Percentiles rank a stretch among this genome's conserved stretches.
phyloP scores from a whole-genome alignment of 2,329 filamentous ascomycete genomes.

The Colletotrichum simmondsii region DNA sequence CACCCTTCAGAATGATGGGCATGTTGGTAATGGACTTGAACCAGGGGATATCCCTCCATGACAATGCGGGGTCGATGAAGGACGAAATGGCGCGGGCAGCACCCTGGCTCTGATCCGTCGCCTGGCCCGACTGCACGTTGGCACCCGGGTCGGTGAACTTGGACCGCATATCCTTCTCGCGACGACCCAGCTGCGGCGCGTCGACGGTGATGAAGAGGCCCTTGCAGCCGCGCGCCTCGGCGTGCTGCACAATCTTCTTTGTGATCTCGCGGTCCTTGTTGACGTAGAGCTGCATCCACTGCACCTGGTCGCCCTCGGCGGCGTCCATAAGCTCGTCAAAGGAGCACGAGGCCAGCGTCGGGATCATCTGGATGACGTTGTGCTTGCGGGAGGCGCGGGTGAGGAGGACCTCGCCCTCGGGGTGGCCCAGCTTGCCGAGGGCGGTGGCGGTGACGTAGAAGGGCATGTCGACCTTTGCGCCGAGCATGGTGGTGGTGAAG shows the following conservation, averaged over 20 bases:
- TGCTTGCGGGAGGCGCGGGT: constrained; percentile 87
- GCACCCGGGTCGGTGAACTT: constrained; percentile 90
- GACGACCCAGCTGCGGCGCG: constrained; percentile 90
- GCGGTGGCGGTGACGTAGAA: constrained; percentile 98
- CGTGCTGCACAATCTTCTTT: constrained; percentile 88
- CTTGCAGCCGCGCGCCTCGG: constrained; percentile 91
- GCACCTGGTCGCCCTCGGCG: constrained; percentile 79
- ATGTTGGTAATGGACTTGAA: constrained; percentile 90
- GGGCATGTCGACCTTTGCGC: constrained; percentile 83
- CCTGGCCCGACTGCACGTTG: constrained; percentile 80
- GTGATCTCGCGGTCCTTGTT: constrained; percentile 96
- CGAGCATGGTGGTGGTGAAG: constrained; percentile 92
- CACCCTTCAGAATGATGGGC: constrained; percentile 96
- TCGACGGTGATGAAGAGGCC: constrained; percentile 99
- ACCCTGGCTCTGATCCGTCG: constrained; percentile 88
- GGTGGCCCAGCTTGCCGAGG: constrained; percentile 92
- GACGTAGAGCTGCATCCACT: constrained; percentile 98
- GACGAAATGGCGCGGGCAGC: constrained; percentile 94
- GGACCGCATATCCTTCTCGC: constrained; percentile 97
- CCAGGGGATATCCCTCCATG: constrained; percentile 95
- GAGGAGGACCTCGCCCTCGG: constrained; percentile 92
- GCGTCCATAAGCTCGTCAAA: constrained; percentile 98
- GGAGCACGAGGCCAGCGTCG: constrained; percentile 93
- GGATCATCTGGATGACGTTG: constrained; percentile 97
- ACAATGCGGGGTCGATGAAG: constrained; percentile 95